Percentiles rank a stretch among this genome's conserved stretches.
Evolutionary conservation across 805 yeast species (phyloP).

Genomic region (Saccharomycopsis amapae): DNA sequence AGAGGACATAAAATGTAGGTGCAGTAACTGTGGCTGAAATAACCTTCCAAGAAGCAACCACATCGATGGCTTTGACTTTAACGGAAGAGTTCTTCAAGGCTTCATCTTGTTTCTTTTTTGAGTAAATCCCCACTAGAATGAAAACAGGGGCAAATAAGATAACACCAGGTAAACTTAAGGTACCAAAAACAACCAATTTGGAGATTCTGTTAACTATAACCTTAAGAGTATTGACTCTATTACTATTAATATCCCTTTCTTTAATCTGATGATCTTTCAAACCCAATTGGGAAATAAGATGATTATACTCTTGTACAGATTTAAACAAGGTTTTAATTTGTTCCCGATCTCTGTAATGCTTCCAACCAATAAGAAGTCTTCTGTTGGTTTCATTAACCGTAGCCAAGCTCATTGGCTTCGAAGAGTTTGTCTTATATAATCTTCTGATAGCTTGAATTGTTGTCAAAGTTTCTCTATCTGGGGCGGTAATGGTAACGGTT

Average conservation of each 20-base stretch:
- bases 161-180: conserved; percentile 82
- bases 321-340: conserved; percentile 51
- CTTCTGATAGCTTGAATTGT: conserved; percentile 90
- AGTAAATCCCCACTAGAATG: conserved; percentile 64
- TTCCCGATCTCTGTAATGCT: conserved; percentile 65
- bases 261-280: conserved; percentile 51
- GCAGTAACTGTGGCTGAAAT: conserved; percentile 83
- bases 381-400: conserved; percentile 88
- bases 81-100: conserved; percentile 87
- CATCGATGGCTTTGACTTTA: conserved; percentile 87
- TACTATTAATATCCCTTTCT: conserved; percentile 2
- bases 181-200: conserved; percentile 47
- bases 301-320: conserved; percentile 65
- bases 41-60: conserved; percentile 95
- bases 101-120: conserved; percentile 60
- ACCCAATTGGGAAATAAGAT: conserved; percentile 52
- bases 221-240: conserved; percentile 13
- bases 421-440: conserved; percentile 70
- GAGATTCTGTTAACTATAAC: conserved; percentile 50
- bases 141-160: conserved; percentile 85
- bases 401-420: conserved; percentile 63
- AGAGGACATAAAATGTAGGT: conserved; percentile 75
- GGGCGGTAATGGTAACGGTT: conserved; percentile 82
- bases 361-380: conserved; percentile 75
- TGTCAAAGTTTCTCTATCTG: conserved; percentile 83